Percentiles rank a stretch among this genome's conserved stretches.
Evolutionary conservation across 2,329 filamentous ascomycete genomes (phyloP).

Genomic region (Trichoderma polysporum): DNA sequence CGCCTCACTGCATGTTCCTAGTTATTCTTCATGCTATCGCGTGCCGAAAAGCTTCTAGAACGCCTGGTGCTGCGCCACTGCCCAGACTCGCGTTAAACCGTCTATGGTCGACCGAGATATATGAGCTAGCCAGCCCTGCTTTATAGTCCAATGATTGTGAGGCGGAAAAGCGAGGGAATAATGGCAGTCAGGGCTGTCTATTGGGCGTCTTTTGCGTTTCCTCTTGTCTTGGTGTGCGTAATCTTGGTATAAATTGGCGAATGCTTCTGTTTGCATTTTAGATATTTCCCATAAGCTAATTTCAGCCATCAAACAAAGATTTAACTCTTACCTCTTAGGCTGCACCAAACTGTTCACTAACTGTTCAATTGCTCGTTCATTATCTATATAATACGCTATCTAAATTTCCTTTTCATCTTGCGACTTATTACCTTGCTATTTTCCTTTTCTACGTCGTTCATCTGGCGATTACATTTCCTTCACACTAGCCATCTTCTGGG

Average conservation of each 20-base stretch:
- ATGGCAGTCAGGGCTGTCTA: neutral
- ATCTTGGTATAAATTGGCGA: neutral
- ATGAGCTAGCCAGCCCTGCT: constrained; percentile 4
- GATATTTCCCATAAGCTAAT: neutral
- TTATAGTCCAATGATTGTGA: neutral
- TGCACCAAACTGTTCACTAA: neutral
- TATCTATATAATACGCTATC: neutral
- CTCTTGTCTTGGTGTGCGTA: neutral
- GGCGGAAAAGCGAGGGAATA: constrained; percentile 2
- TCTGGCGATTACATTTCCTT: neutral
- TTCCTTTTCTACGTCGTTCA: neutral
- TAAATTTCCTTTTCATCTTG: neutral
- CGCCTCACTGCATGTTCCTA: neutral
- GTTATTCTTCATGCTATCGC: neutral
- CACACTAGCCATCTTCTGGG: neutral
- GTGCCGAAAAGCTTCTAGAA: constrained; percentile 8
- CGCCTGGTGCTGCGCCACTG: constrained; percentile 4
- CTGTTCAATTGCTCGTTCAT: neutral
- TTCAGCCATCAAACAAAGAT: neutral
- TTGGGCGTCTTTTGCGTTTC: neutral
- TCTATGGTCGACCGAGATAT: neutral
- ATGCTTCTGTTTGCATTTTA: neutral
- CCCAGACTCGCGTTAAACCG: neutral
- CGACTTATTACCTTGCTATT: neutral
- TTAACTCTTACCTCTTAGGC: neutral